Evolutionary conservation across 1,284 basidiomycete genomes (phyloP), one percentile per base, ranked within the genome.

Genomic region (Ustilago xerochloae): DNA sequence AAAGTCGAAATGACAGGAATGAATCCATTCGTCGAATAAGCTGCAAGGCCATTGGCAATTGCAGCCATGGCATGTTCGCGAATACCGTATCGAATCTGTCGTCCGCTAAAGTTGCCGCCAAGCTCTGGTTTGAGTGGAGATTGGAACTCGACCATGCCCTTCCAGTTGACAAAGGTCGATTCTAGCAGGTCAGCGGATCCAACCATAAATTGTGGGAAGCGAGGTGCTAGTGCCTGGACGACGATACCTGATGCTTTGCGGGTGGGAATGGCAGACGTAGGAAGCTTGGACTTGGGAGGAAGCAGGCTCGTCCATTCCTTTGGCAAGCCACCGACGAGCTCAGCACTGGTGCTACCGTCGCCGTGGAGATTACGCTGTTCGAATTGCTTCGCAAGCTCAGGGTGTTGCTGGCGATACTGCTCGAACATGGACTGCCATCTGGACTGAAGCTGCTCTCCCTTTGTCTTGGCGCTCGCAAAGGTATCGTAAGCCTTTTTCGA

Each of bases 31-130:
- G 92, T 70, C 90, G 89, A 86, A 85, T 94, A 95, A 15, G 92
- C 93, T 70, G 87, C 86, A 70, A 95, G 85, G 85, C 93, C 93
- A 85, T 95, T 95, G 80, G 91, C 92, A 82, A 97, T 93, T 64
- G 94, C 94, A 80, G 91, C 92, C 94, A 97, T 97, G 79, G 88
- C 94, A 85, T 97, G 94, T 86, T 97, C 94, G 86, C 94, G 92
- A 61, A 97, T 93, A 90, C 94, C 94, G 86, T 92, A 97, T 60
- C 93, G 92, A 85, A 97, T 90, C 86, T 97, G 96, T 49, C 91
- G 92, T 12, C 85, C 85, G 63, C 94, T 94, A 64, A 89, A 86
- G 86, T 93, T 96, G 72, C 86, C 88, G 68, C 94, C 94, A 53
- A 96, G 88, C 35, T 92, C 93, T 85, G 88, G 91, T 85, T 88